Percentiles rank a stretch among this genome's conserved stretches.
phyloP scores from a whole-genome alignment of 2,329 filamentous ascomycete genomes.

The Grosmannia huntii region DNA sequence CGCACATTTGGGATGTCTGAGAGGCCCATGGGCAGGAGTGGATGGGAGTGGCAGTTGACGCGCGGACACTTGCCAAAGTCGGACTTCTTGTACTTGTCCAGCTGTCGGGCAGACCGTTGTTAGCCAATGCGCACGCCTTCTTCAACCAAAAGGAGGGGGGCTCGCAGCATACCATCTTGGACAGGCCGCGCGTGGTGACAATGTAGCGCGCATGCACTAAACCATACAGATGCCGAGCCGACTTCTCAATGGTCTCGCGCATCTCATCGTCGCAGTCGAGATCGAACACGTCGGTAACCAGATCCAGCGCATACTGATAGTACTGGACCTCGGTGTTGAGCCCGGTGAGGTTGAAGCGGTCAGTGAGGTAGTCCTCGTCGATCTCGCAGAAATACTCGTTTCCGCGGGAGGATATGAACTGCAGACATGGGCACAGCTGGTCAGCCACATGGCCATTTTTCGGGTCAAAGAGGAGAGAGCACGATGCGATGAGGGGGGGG shows the following conservation, averaged over 20 bases:
- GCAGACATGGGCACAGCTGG: constrained; percentile 1
- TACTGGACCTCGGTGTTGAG: constrained; percentile 96
- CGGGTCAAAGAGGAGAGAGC: neutral
- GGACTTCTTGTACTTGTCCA: constrained; percentile 97
- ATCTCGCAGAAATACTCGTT: constrained; percentile 99
- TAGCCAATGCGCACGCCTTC: too few species aligned
- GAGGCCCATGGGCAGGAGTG: constrained; percentile 86
- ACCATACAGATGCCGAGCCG: constrained; percentile 87
- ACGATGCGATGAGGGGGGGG: neutral
- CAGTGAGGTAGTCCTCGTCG: constrained; percentile 95
- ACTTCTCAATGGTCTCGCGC: constrained; percentile 96
- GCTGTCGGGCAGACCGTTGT: constrained; percentile 35
- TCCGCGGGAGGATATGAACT: constrained; percentile 96
- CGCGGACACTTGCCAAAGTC: constrained; percentile 98
- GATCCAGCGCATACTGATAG: constrained; percentile 95
- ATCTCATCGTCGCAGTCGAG: constrained; percentile 98
- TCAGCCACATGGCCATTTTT: neutral
- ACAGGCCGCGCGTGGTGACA: constrained; percentile 82
- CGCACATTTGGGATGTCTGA: constrained; percentile 79
- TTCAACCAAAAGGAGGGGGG: neutral
- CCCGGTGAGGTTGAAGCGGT: constrained; percentile 95
- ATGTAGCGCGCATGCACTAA: constrained; percentile 94
- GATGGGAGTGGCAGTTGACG: constrained; percentile 87
- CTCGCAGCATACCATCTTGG: constrained; percentile 69
- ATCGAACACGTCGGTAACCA: constrained; percentile 97